Conservation (phyloP, 176 grass and related monocot species). For the Zea luxurians region DNA sequence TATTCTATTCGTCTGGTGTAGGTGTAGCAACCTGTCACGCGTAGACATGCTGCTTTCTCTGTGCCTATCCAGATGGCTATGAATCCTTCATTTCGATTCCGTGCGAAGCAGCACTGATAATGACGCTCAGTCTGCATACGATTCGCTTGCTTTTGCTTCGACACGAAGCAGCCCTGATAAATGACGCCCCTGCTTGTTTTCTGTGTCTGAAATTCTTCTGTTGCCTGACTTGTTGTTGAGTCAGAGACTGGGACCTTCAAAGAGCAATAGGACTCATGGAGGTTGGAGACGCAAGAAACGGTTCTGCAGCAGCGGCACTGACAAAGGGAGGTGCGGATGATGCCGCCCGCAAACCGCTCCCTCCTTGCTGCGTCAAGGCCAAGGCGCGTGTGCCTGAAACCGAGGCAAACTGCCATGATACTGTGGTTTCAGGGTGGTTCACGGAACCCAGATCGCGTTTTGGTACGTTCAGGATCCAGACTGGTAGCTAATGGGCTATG, state of each 20-base stretch:
- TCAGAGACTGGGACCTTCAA: constrained; percentile 68
- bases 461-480: not conserved
- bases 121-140: no score
- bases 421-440: constrained; percentile 87
- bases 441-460: constrained; percentile 38
- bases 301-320: constrained; percentile 38
- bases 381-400: constrained; percentile 54
- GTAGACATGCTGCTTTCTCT: not conserved
- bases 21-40: not conserved
- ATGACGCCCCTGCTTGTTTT: not conserved
- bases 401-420: constrained; percentile 70
- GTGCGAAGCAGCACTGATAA: not conserved
- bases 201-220: not conserved
- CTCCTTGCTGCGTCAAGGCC: constrained; percentile 86
- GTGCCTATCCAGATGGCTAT: not conserved
- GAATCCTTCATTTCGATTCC: not conserved
- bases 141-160: not conserved
- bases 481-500: not conserved
- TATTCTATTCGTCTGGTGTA: not conserved
- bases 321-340: constrained; percentile 64
- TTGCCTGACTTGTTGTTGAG: not conserved
- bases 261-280: constrained; percentile 63
- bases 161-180: not conserved
- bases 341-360: constrained; percentile 33
- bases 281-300: constrained; percentile 65